phyloP scores from a whole-genome alignment of 306 rosid species.

The Boehmeria nivea region DNA sequence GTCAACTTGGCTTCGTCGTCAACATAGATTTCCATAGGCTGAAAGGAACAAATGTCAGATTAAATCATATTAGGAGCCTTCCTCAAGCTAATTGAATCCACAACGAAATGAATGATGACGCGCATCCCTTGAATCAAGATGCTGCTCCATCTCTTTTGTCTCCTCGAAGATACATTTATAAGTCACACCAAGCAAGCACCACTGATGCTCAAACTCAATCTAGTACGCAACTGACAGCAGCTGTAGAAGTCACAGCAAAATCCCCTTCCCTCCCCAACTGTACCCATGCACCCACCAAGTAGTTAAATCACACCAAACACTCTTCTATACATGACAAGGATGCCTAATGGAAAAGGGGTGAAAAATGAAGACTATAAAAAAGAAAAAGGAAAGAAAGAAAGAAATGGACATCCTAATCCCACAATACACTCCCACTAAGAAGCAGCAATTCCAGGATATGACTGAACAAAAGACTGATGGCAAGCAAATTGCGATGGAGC shows the following conservation, averaged over 20 bases:
- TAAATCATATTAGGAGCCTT: conserved; percentile 83
- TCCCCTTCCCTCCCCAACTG: conserved; percentile 14
- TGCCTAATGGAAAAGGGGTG: neutral
- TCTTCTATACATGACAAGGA: conserved; percentile 19
- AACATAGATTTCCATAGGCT: conserved; percentile 99
- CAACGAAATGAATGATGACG: conserved; percentile 82
- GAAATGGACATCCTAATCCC: conserved; percentile 8
- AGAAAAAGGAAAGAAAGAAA: conserved; percentile 13
- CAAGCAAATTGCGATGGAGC: conserved; percentile 28
- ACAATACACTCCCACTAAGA: conserved; percentile 20
- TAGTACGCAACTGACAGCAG: conserved; percentile 33
- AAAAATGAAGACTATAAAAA: conserved; percentile 1
- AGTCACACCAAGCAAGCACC: conserved; percentile 46
- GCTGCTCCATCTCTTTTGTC: conserved; percentile 61
- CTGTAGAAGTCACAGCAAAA: neutral
- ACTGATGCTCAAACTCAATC: conserved; percentile 33
- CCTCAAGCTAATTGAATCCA: conserved; percentile 89
- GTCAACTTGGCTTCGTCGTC: conserved; percentile 98
- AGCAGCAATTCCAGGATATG: conserved; percentile 24
- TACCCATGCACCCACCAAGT: conserved; percentile 1
- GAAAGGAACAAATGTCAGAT: conserved; percentile 93
- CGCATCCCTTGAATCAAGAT: conserved; percentile 68
- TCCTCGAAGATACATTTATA: conserved; percentile 52
- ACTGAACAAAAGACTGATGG: conserved; percentile 16
- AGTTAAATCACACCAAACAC: conserved; percentile 17